Evolutionary conservation across 2,329 filamentous ascomycete genomes (phyloP).

Genomic region (Exophiala bonariae): DNA sequence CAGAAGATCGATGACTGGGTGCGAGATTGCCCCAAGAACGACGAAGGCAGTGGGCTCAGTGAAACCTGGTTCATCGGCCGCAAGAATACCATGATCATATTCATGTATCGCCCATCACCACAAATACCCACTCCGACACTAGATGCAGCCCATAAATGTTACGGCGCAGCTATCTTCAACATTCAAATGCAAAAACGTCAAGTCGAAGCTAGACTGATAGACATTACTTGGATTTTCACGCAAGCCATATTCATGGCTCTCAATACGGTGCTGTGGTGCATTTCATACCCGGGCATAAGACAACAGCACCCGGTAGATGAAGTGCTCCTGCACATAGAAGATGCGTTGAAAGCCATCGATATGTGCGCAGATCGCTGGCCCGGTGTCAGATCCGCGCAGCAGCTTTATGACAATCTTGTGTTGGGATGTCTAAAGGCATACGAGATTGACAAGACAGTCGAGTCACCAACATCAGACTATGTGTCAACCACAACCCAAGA

Average conservation of each 20-base stretch:
- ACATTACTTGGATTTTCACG: slow-evolving; percentile 92
- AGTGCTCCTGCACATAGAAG: slow-evolving; percentile 71
- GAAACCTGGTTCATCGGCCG: slow-evolving; percentile 71
- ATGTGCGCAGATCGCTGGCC: slow-evolving; percentile 88
- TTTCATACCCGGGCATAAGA: slow-evolving; percentile 84
- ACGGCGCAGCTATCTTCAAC: slow-evolving; percentile 77
- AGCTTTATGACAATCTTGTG: slow-evolving; percentile 84
- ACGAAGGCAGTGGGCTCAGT: slow-evolving; percentile 69
- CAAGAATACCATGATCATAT: slow-evolving; percentile 85
- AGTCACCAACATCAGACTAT: slow-evolving; percentile 41
- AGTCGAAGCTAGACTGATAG: slow-evolving; percentile 71
- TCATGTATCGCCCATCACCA: slow-evolving; percentile 85
- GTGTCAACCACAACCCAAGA: slow-evolving; percentile 40
- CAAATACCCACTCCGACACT: slow-evolving; percentile 84
- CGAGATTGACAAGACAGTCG: slow-evolving; percentile 51
- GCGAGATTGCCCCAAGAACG: slow-evolving; percentile 70
- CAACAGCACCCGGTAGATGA: slow-evolving; percentile 70
- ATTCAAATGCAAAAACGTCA: slow-evolving; percentile 79
- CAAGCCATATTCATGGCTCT: slow-evolving; percentile 87
- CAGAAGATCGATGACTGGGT: slow-evolving; percentile 78
- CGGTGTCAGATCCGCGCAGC: slow-evolving; percentile 77
- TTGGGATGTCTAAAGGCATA: slow-evolving; percentile 87
- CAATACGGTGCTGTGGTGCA: slow-evolving; percentile 87
- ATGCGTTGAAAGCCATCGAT: slow-evolving; percentile 75
- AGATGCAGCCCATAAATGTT: slow-evolving; percentile 77